Conservation (phyloP, 2,329 filamentous ascomycete species). For the Onygenales sp. region DNA sequence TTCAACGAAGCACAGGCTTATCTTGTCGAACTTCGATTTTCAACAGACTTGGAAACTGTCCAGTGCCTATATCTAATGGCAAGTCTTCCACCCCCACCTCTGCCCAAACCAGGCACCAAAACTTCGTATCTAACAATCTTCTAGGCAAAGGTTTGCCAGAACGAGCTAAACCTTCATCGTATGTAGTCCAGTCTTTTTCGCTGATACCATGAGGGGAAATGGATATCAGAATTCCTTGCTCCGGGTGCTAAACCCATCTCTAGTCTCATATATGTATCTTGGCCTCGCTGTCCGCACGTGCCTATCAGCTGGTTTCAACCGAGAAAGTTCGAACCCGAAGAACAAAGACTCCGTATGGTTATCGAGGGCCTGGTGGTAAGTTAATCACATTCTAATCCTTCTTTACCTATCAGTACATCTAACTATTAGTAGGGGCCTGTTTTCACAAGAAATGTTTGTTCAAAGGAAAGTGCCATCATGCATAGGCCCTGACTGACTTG, state of each 20-base stretch:
- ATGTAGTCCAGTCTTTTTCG: conserved; percentile 7
- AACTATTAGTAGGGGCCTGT: conserved; percentile 28
- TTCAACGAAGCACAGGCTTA: conserved; percentile 35
- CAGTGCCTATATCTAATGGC: conserved; percentile 41
- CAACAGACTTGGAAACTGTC: conserved; percentile 40
- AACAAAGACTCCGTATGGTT: conserved; percentile 29
- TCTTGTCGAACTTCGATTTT: conserved; percentile 32
- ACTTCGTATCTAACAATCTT: background rate
- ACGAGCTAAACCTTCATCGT: conserved; percentile 41
- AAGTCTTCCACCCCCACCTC: background rate
- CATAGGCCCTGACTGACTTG: background rate
- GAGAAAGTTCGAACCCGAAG: conserved; percentile 27
- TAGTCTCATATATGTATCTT: conserved; percentile 40
- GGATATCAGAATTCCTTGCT: too few species aligned
- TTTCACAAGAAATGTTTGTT: conserved; percentile 37
- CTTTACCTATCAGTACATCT: background rate
- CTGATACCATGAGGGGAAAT: background rate
- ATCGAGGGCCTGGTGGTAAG: conserved; percentile 40
- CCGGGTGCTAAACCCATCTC: background rate
- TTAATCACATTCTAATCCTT: too few species aligned
- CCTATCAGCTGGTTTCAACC: conserved; percentile 40
- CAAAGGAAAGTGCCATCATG: background rate
- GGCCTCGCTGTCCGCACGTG: conserved; percentile 40
- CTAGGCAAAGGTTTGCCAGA: conserved; percentile 41
- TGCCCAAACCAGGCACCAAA: background rate